Conservation (phyloP, 345 rosid species). For the Syzygium oleosum region DNA sequence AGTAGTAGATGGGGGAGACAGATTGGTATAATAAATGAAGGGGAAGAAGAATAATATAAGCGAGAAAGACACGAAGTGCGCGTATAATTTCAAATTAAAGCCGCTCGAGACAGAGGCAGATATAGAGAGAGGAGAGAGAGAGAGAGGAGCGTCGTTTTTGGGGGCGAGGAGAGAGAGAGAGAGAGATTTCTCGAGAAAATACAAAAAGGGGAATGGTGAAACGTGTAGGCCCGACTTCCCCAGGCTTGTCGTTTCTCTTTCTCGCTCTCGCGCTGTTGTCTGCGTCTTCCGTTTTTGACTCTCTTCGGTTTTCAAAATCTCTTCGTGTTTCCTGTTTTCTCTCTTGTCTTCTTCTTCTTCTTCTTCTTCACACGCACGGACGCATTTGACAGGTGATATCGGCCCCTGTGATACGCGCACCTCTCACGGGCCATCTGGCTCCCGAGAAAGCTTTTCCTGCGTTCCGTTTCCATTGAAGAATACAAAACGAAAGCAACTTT, state of each 20-base stretch:
- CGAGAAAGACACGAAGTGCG: constrained; percentile 14
- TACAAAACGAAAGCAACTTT: not conserved
- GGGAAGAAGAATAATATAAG: not conserved
- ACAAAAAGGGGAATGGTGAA: constrained; percentile 19
- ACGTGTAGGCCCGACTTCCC: not conserved
- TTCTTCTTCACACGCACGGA: not conserved
- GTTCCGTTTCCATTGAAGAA: not conserved
- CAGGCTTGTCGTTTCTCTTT: not conserved
- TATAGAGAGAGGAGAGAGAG: not conserved
- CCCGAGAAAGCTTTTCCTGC: not conserved
- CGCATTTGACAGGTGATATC: not conserved
- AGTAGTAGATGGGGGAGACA: not conserved
- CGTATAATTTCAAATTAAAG: constrained; percentile 42
- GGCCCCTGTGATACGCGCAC: not conserved
- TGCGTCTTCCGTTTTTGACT: not conserved
- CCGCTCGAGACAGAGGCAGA: not conserved
- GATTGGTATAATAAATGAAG: not conserved
- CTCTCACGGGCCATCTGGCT: not conserved
- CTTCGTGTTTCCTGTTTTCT: not conserved
- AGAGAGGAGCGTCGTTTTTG: constrained; percentile 7
- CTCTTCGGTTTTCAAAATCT: not conserved
- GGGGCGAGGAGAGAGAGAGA: constrained; percentile 9
- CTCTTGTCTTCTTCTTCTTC: not conserved
- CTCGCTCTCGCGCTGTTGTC: not conserved
- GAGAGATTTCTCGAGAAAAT: constrained; percentile 46